phyloP scores from a whole-genome alignment of 2,329 filamentous ascomycete species.

The Pyrenochaeta sp. region DNA sequence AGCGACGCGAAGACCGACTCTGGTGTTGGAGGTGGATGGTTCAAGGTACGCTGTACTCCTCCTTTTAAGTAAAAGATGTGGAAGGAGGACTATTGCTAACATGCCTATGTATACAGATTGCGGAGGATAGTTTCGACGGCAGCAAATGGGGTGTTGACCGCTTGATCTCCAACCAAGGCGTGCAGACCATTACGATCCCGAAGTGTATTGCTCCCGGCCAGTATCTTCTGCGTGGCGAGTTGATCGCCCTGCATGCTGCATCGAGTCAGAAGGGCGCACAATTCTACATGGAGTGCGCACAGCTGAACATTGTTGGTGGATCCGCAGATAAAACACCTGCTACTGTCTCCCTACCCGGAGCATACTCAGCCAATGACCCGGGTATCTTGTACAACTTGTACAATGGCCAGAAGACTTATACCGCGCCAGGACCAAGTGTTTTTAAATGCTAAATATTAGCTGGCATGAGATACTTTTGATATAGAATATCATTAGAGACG shows the following conservation, averaged over 20 bases:
- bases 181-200: constrained; percentile 52
- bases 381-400: constrained; percentile 46
- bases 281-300: constrained; percentile 53
- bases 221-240: constrained; percentile 55
- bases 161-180: constrained; percentile 52
- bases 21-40: constrained; percentile 37
- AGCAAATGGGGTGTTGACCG: constrained; percentile 47
- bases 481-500: too few relatives aligned
- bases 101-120: not conserved
- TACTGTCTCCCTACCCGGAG: constrained; percentile 43
- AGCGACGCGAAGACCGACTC: constrained; percentile 52
- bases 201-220: constrained; percentile 47
- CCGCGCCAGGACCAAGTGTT: constrained; percentile 59
- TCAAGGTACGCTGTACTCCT: constrained; percentile 19
- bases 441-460: constrained; percentile 55
- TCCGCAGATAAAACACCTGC: constrained; percentile 34
- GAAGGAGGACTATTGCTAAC: not conserved
- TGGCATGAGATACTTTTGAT: not conserved
- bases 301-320: constrained; percentile 44
- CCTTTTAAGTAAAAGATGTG: not conserved
- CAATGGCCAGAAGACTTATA: constrained; percentile 51
- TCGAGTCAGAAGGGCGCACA: constrained; percentile 48
- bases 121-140: constrained; percentile 48
- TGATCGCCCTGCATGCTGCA: constrained; percentile 55
- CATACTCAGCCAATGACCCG: constrained; percentile 41